These are phyloP conservation scores for Erodium moschatum DNA, from an alignment of 441 rosid genomes.

Conservation along the genomic window DNA sequence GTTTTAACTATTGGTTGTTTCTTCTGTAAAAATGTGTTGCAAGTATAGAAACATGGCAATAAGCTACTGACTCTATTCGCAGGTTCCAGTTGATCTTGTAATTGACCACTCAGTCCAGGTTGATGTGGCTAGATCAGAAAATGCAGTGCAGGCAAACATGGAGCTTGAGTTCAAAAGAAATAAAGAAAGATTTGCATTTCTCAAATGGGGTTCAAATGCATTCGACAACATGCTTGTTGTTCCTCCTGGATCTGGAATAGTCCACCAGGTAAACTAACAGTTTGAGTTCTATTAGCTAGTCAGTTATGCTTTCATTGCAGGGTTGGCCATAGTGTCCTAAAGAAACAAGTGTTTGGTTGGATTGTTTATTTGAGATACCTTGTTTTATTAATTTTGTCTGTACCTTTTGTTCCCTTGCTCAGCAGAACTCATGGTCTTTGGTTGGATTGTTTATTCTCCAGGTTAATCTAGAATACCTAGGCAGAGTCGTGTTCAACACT, in stretches of 20 bases:
- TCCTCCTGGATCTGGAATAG: conserved; percentile 29
- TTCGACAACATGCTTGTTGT: conserved; percentile 59
- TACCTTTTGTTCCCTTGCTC: not conserved
- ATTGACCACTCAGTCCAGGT: conserved; percentile 72
- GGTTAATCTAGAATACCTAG: conserved; percentile 62
- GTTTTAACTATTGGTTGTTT: not conserved
- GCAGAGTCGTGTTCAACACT: conserved; percentile 57
- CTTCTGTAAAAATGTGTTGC: conserved; percentile 12
- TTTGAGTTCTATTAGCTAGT: not conserved
- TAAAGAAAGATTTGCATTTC: conserved; percentile 64
- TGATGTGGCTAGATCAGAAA: conserved; percentile 26
- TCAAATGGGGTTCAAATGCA: conserved; percentile 67
- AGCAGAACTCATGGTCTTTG: too few species aligned
- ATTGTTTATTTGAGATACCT: not conserved
- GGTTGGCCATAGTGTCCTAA: conserved; percentile 5
- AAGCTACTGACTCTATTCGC: conserved; percentile 18
- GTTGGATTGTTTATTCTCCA: too few species aligned
- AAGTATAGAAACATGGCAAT: not conserved
- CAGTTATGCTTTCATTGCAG: not conserved
- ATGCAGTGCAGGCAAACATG: conserved; percentile 65
- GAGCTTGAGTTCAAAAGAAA: conserved; percentile 58
- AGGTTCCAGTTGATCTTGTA: conserved; percentile 75
- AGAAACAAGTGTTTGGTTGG: conserved; percentile 1
- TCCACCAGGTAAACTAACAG: conserved; percentile 46
- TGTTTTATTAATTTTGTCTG: not conserved